Base-by-base conservation (phyloP, 352 stramenopile species). In the Globisporangium paroecandrum region DNA sequence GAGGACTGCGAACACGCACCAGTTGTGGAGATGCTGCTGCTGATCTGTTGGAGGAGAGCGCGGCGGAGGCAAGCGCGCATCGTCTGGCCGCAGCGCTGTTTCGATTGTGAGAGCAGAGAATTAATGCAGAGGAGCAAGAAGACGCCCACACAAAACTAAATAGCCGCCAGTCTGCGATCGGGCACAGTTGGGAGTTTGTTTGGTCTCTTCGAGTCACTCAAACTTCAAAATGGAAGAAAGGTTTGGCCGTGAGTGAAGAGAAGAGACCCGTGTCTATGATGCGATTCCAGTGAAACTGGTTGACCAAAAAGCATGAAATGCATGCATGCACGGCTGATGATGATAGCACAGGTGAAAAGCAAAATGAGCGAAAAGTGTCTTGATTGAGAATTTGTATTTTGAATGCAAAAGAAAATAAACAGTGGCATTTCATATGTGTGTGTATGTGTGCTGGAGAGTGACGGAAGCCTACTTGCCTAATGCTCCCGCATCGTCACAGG, bases 381-480 rank as follows among this genome's bases (percentile, higher is more conserved):
- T 43, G 36, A n/a, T 49, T 49, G 41, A 49, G 9, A n/a, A n/a
- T 49, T 49, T 51, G 43, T 22, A 51, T 51, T 51, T 51, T 22
- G 43, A 22, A 51, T 51, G 43, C 43, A 51, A 22, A 51, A 46
- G 27, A 51, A 51, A 51, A 51, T 51, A 49, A 49, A 49, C 43
- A 51, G 43, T 51, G 18, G 43, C 15, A 22, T 51, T 51, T 51
- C 43, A 2, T 51, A 8, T 32, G 3, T 51, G 15, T 51, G 43
- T 51, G 41, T 22, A 15, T 27, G 7, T 36, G 51, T 58, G 24
- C 10, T 24, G 10, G 22, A 4, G 24, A 9, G 51, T 58, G 4
- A 9, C 4, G 51, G 53, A 58, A 36, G 24, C 53, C 53, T 58
- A 58, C 13, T 51, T 36, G 24, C 22, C 53, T 58, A 58, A 58